These are phyloP conservation scores for Acer campestre DNA, from an alignment of 345 rosid genomes.

Conservation along the genomic window DNA sequence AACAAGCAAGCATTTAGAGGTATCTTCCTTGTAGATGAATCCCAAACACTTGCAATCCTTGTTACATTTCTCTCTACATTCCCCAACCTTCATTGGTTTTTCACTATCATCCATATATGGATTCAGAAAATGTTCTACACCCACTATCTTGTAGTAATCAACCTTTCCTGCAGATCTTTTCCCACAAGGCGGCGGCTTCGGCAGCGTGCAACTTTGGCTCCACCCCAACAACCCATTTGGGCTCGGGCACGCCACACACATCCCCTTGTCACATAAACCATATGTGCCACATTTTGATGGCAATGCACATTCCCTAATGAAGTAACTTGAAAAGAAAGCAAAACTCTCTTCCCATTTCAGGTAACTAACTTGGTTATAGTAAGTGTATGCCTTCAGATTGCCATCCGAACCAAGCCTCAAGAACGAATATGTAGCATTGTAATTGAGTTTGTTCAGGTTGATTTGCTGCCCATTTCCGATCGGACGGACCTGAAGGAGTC, in stretches of 20 bases:
- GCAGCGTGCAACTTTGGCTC: constrained; percentile 21
- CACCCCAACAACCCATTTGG: constrained; percentile 18
- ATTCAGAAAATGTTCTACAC: constrained; percentile 32
- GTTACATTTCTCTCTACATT: constrained; percentile 37
- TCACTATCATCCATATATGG: constrained; percentile 28
- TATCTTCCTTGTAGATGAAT: constrained; percentile 25
- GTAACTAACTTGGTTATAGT: constrained; percentile 21
- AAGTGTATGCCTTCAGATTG: constrained; percentile 29
- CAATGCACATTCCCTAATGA: constrained; percentile 26
- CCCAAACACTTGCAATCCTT: constrained; percentile 41
- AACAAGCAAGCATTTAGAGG: constrained; percentile 23
- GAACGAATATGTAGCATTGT: constrained; percentile 27
- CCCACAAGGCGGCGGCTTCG: background rate
- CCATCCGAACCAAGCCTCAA: constrained; percentile 39
- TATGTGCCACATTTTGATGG: constrained; percentile 31
- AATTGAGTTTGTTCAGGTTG: constrained; percentile 24
- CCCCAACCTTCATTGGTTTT: constrained; percentile 25
- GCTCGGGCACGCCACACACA: constrained; percentile 29
- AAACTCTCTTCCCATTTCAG: constrained; percentile 26
- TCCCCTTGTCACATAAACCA: constrained; percentile 27
- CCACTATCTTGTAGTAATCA: constrained; percentile 26
- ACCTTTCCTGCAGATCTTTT: background rate
- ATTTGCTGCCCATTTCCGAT: background rate
- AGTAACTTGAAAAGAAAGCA: constrained; percentile 23
- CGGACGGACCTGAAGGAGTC: constrained; percentile 3